These are phyloP conservation scores for Bauhinia variegata DNA, from an alignment of 306 rosid genomes.

Conservation along the genomic window DNA sequence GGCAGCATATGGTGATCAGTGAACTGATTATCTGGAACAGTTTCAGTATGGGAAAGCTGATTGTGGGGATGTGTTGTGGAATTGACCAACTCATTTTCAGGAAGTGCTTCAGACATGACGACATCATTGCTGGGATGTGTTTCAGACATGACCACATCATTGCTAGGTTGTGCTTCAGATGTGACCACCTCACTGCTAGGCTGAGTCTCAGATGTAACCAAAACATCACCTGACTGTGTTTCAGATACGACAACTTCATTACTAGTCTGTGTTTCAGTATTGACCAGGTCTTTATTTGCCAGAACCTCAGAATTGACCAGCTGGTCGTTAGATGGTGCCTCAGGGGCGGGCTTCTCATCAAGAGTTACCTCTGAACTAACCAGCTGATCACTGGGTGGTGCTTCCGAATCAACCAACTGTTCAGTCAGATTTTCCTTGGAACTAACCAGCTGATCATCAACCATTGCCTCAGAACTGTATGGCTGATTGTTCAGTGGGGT, in stretches of 20 bases:
- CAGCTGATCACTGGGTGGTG: not conserved
- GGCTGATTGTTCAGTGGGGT: slow-evolving; percentile 17
- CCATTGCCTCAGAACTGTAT: slow-evolving; percentile 24
- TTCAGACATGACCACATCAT: slow-evolving; percentile 18
- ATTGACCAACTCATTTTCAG: not conserved
- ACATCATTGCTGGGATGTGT: slow-evolving; percentile 9
- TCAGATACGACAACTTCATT: slow-evolving; percentile 27
- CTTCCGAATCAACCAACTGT: slow-evolving; percentile 29
- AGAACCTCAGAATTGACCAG: slow-evolving; percentile 6
- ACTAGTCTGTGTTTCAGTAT: slow-evolving; percentile 21
- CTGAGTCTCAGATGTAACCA: slow-evolving; percentile 33
- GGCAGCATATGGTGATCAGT: slow-evolving; percentile 33
- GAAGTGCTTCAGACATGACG: not conserved
- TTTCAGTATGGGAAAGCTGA: slow-evolving; percentile 37
- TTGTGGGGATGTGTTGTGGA: slow-evolving; percentile 29
- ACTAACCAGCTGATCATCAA: slow-evolving; percentile 20
- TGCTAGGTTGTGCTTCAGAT: slow-evolving; percentile 13
- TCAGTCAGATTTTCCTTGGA: slow-evolving; percentile 8
- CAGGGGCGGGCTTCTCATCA: slow-evolving; percentile 30
- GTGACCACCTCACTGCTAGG: slow-evolving; percentile 2
- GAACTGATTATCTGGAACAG: slow-evolving; percentile 33
- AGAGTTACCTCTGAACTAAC: slow-evolving; percentile 17
- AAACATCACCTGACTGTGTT: not conserved
- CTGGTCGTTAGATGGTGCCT: slow-evolving; percentile 23
- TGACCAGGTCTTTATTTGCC: slow-evolving; percentile 6